Evolutionary conservation across 192 early-diverging fungal genomes (phyloP).

Genomic region (Entrophospora sp.): DNA sequence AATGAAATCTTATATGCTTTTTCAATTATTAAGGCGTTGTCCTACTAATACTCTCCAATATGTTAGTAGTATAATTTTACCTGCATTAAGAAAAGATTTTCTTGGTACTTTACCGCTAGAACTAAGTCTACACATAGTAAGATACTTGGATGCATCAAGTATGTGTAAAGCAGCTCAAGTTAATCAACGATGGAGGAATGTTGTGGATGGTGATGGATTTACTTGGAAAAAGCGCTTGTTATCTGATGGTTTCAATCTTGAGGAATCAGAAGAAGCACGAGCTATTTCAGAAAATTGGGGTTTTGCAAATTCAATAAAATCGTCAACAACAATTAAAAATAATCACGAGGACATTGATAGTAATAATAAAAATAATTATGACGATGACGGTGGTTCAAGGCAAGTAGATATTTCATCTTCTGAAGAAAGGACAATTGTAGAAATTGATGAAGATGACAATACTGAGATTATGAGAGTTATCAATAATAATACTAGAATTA

Average conservation of each 20-base stretch:
- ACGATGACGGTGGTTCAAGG: background rate
- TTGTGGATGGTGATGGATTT: slow-evolving; percentile 60
- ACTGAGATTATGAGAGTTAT: background rate
- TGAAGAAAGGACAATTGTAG: background rate
- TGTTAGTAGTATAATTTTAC: slow-evolving; percentile 75
- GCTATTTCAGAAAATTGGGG: slow-evolving; percentile 26
- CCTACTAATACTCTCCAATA: slow-evolving; percentile 78
- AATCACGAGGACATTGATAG: too few species aligned
- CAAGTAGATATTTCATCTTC: background rate
- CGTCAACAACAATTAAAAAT: too few species aligned
- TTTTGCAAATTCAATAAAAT: background rate
- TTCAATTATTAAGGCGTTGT: slow-evolving; percentile 79
- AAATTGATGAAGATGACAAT: background rate
- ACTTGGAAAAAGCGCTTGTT: slow-evolving; percentile 40
- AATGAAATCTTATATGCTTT: slow-evolving; percentile 78
- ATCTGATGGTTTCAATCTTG: slow-evolving; percentile 32
- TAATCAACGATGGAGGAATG: slow-evolving; percentile 63
- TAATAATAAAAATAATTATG: too few species aligned
- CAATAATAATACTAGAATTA: too few species aligned
- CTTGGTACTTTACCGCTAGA: slow-evolving; percentile 62
- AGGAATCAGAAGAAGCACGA: slow-evolving; percentile 32
- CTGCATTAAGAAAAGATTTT: slow-evolving; percentile 87
- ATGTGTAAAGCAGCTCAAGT: slow-evolving; percentile 73
- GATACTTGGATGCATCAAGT: slow-evolving; percentile 70
- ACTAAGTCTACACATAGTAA: slow-evolving; percentile 64